phyloP scores from a whole-genome alignment of 805 yeast genomes.

The Saccharomycopsis malanga region DNA sequence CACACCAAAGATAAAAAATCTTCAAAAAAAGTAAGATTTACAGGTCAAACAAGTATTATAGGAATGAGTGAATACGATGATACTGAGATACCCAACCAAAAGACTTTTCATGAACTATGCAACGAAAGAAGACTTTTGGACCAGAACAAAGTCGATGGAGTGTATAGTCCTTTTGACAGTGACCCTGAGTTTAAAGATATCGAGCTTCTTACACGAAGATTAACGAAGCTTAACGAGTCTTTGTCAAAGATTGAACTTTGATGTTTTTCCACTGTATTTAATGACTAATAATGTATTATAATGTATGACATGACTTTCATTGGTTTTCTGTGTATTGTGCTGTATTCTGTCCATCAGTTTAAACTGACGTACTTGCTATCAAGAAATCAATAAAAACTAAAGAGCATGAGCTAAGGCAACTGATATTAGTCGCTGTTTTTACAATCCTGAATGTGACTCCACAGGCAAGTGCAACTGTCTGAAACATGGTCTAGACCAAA shows the following conservation, averaged over 20 bases:
- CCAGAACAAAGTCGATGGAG: background rate
- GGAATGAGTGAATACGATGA: slow-evolving; percentile 15
- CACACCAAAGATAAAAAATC: background rate
- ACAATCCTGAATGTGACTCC: no score
- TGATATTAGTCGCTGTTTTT: no score
- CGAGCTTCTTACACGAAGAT: slow-evolving; percentile 14
- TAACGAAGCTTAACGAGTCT: background rate
- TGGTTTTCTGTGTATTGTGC: background rate
- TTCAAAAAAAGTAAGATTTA: slow-evolving; percentile 12
- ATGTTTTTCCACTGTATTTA: no score
- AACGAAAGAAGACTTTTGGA: slow-evolving; percentile 10
- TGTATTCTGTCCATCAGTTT: background rate
- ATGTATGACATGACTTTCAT: background rate
- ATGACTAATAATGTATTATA: background rate
- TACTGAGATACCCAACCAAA: slow-evolving; percentile 5
- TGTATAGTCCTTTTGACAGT: slow-evolving; percentile 12
- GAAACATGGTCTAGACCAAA: no score
- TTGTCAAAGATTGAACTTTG: background rate
- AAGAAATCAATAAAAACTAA: no score
- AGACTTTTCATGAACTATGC: slow-evolving; percentile 20
- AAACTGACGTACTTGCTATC: no score
- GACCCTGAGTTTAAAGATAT: slow-evolving; percentile 19
- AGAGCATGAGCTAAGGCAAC: no score
- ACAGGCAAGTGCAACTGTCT: no score
- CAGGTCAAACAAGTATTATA: slow-evolving; percentile 1